These are phyloP conservation scores for Moelleriella libera DNA, from an alignment of 2,329 filamentous ascomycete species.

Conservation along the genomic window DNA sequence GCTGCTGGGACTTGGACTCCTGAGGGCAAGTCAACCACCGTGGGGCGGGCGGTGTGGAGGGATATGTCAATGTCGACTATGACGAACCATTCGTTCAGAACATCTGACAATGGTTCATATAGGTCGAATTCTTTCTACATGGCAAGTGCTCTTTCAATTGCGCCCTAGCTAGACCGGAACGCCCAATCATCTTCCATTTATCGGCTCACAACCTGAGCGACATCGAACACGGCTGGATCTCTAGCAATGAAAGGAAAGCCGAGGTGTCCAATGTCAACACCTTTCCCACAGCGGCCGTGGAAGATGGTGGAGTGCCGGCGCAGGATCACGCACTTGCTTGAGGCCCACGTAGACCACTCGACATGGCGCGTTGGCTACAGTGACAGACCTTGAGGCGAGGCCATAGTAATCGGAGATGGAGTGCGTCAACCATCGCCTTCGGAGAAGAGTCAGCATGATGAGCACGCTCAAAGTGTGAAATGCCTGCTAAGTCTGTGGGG, in stretches of 20 bases:
- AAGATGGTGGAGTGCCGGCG: slow-evolving; percentile 21
- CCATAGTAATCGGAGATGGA: slow-evolving; percentile 89
- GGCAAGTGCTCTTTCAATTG: too few species aligned
- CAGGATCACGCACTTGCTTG: slow-evolving; percentile 27
- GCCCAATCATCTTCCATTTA: not conserved
- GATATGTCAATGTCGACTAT: too few species aligned
- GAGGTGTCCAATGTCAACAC: slow-evolving; percentile 22
- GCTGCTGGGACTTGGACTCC: too few species aligned
- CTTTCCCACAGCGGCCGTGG: slow-evolving; percentile 52
- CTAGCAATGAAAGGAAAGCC: not conserved
- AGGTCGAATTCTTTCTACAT: too few species aligned
- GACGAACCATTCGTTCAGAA: too few species aligned
- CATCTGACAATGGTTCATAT: too few species aligned
- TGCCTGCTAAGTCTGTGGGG: not conserved
- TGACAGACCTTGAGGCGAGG: slow-evolving; percentile 68
- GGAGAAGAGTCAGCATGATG: not conserved
- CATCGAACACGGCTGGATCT: not conserved
- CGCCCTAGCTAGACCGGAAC: too few species aligned
- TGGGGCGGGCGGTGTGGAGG: too few species aligned
- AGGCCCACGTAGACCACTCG: slow-evolving; percentile 76
- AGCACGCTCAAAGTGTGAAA: not conserved
- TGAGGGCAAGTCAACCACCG: too few species aligned
- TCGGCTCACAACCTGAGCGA: not conserved
- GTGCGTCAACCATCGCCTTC: slow-evolving; percentile 81
- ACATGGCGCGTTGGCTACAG: slow-evolving; percentile 53